Evolutionary conservation across 148 eudicot genomes (phyloP).

Genomic region (Amaranthus palmeri): DNA sequence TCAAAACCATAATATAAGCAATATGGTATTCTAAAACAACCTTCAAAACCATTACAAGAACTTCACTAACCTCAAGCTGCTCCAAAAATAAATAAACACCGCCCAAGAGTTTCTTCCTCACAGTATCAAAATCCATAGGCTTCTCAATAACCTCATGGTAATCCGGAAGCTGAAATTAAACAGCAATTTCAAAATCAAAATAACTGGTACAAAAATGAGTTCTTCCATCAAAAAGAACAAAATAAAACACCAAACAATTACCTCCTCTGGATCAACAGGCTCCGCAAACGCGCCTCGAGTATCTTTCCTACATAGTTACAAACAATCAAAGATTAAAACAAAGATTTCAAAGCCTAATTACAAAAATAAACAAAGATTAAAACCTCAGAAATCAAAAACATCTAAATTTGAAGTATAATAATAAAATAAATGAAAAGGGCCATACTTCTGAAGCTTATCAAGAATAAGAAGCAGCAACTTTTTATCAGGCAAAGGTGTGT

Average conservation of each 20-base stretch:
- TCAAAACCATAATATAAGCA: background rate
- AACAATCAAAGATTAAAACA: background rate
- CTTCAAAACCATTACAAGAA: background rate
- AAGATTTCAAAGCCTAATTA: background rate
- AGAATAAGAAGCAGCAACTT: conserved; percentile 76
- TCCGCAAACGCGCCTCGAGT: conserved; percentile 82
- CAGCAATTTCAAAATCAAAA: background rate
- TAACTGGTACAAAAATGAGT: background rate
- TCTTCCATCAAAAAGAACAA: background rate
- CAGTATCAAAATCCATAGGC: conserved; percentile 88
- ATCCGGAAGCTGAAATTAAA: conserved; percentile 67
- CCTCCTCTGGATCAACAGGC: conserved; percentile 90
- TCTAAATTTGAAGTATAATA: background rate
- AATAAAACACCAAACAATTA: conserved; percentile 11
- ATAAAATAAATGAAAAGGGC: conserved; percentile 14
- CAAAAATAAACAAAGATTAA: background rate
- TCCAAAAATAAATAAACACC: conserved; percentile 53
- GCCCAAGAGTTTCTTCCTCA: conserved; percentile 55
- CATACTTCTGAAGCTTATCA: conserved; percentile 94
- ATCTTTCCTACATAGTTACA: conserved; percentile 62
- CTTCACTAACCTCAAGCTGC: conserved; percentile 70
- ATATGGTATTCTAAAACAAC: background rate
- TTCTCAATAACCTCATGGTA: conserved; percentile 65
- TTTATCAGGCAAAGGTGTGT: conserved; percentile 80
- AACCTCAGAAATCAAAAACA: background rate